Conservation (phyloP, 2,329 filamentous ascomycete genomes). For the Cladosporium sp. region DNA sequence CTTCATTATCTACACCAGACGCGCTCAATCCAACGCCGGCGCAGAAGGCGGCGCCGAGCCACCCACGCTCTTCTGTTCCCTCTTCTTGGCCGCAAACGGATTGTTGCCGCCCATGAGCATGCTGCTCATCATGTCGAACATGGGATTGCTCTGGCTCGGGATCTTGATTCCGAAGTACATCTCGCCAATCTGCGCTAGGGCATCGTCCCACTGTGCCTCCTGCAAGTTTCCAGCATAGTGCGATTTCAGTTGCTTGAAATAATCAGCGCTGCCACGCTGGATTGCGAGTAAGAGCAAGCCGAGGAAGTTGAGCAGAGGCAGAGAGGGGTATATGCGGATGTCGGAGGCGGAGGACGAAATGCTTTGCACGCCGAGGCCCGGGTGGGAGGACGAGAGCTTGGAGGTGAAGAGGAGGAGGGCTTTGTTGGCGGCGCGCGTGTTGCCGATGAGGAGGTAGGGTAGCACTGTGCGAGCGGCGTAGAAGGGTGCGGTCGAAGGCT, state of each 20-base stretch:
- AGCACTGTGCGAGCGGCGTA: slow-evolving; percentile 85
- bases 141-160: slow-evolving; percentile 82
- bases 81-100: slow-evolving; percentile 44
- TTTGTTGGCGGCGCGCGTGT: slow-evolving; percentile 82
- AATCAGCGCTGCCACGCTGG: slow-evolving; percentile 70
- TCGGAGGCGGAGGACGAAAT: slow-evolving; percentile 72
- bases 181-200: slow-evolving; percentile 82
- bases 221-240: slow-evolving; percentile 78
- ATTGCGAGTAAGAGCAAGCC: slow-evolving; percentile 78
- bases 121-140: slow-evolving; percentile 97
- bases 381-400: slow-evolving; percentile 56
- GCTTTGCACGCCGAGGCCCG: slow-evolving; percentile 69
- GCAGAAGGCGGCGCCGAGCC: slow-evolving; percentile 35
- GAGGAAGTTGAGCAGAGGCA: slow-evolving; percentile 95
- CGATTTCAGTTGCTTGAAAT: slow-evolving; percentile 75
- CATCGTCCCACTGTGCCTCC: slow-evolving; percentile 71
- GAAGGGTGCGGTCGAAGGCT: slow-evolving; percentile 78
- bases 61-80: slow-evolving; percentile 46
- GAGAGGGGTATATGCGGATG: slow-evolving; percentile 73
- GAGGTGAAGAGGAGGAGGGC: slow-evolving; percentile 73
- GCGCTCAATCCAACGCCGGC: slow-evolving; percentile 28
- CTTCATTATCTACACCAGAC: neutral
- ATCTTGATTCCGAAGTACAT: slow-evolving; percentile 95
- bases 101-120: slow-evolving; percentile 76
- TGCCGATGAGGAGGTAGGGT: slow-evolving; percentile 86